A percentile compares a stretch with the other conserved stretches of the same genome.
Conservation (phyloP, 805 yeast genomes). For the Metschnikowia kunwiensis region DNA sequence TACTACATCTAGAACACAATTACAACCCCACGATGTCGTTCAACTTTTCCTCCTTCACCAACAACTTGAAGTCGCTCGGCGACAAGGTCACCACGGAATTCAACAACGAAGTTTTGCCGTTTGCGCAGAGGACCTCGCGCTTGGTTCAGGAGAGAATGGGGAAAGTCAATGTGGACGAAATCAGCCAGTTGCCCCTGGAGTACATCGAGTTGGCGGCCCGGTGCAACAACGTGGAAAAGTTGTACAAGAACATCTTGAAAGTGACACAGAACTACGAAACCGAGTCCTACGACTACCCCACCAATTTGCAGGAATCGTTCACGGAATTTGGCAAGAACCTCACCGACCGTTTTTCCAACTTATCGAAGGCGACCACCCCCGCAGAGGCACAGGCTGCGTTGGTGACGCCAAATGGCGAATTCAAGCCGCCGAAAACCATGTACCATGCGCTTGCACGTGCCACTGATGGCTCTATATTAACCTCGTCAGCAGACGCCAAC, state of each 20-base stretch:
- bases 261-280: conserved; percentile 56
- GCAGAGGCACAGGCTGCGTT: conserved; percentile 78
- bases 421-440: conserved; percentile 72
- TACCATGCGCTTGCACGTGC: conserved; percentile 81
- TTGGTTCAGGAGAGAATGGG: conserved; percentile 78
- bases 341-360: conserved; percentile 58
- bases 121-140: conserved; percentile 79
- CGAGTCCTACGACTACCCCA: conserved; percentile 83
- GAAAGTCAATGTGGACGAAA: conserved; percentile 63
- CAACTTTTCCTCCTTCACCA: conserved; percentile 41
- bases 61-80: conserved; percentile 39
- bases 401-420: conserved; percentile 39
- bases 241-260: conserved; percentile 42
- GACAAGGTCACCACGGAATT: conserved; percentile 50
- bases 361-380: conserved; percentile 70
- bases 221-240: conserved; percentile 40
- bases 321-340: conserved; percentile 67
- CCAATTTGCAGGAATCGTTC: conserved; percentile 70
- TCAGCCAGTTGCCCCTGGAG: conserved; percentile 75
- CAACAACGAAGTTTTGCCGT: conserved; percentile 52
- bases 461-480: conserved; percentile 50
- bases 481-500: conserved; percentile 38
- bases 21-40: conserved; percentile 39
- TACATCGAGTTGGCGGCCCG: conserved; percentile 49
- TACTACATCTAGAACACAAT: too few relatives aligned